Percentiles rank a stretch among this genome's conserved stretches.
Conservation (phyloP, 768 basidiomycete genomes). For the Pleurotus djamor region DNA sequence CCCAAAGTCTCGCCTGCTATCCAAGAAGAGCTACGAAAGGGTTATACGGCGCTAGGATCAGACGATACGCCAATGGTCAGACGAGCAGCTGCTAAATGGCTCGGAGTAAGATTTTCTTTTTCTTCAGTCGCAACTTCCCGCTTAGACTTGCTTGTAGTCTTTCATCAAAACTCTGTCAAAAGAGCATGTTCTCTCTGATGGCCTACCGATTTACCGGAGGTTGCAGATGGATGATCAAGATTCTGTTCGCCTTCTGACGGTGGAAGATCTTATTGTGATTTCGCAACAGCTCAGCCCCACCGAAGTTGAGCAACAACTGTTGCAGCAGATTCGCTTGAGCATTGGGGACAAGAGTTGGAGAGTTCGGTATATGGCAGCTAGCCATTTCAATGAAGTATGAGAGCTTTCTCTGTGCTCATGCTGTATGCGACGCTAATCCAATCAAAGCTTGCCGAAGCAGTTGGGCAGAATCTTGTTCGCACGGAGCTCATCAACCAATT, state of each 20-base stretch:
- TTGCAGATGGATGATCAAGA: constrained; percentile 97
- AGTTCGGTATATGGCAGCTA: constrained; percentile 98
- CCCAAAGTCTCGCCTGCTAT: constrained; percentile 66
- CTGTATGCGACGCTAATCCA: too few relatives aligned
- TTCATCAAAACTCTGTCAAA: constrained; percentile 79
- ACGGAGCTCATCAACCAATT: constrained; percentile 94
- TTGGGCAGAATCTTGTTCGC: constrained; percentile 85
- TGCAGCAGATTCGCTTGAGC: constrained; percentile 85
- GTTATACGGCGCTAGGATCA: constrained; percentile 75
- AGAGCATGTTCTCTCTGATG: constrained; percentile 80
- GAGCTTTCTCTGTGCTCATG: background rate
- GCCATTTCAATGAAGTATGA: constrained; percentile 90
- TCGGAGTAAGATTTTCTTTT: constrained; percentile 67
- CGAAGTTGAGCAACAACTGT: constrained; percentile 90
- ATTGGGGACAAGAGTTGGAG: constrained; percentile 98
- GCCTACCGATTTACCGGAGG: constrained; percentile 89
- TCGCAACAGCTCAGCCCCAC: constrained; percentile 78
- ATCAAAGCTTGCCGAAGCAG: constrained; percentile 80
- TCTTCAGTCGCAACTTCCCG: background rate
- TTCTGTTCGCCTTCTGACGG: constrained; percentile 92
- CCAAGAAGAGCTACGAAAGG: constrained; percentile 87
- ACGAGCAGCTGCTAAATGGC: constrained; percentile 93
- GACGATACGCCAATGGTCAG: constrained; percentile 99
- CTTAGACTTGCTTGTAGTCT: constrained; percentile 44
- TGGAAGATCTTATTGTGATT: constrained; percentile 93